A percentile compares a stretch with the other conserved stretches of the same genome.
phyloP scores from a whole-genome alignment of 805 yeast genomes.

The Candida nitratophila region DNA sequence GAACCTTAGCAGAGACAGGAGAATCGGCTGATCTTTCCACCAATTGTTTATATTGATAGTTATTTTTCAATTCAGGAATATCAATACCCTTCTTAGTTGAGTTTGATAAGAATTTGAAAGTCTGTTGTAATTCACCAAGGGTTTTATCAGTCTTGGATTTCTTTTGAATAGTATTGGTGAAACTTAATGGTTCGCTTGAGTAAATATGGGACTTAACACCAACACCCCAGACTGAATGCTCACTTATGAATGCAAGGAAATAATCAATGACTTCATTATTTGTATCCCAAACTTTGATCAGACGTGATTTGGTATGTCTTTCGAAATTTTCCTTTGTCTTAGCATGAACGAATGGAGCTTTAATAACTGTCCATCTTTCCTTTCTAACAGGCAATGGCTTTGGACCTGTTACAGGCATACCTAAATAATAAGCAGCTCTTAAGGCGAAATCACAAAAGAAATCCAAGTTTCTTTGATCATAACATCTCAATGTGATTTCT shows the following conservation, averaged over 20 bases:
- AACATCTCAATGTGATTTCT: conserved; percentile 66
- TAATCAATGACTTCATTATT: conserved; percentile 78
- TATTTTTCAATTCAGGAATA: conserved; percentile 10
- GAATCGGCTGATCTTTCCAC: conserved; percentile 17
- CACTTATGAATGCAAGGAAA: conserved; percentile 70
- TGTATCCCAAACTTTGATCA: conserved; percentile 74
- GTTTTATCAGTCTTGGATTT: conserved; percentile 9
- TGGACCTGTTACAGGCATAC: conserved; percentile 79
- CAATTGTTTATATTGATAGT: conserved; percentile 14
- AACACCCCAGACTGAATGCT: conserved; percentile 75
- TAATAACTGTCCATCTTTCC: conserved; percentile 89
- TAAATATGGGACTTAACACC: conserved; percentile 71
- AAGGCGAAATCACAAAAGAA: conserved; percentile 79
- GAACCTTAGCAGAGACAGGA: conserved; percentile 58
- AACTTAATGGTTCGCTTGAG: conserved; percentile 42
- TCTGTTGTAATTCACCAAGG: conserved; percentile 11
- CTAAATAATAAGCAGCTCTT: conserved; percentile 85
- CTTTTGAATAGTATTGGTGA: conserved; percentile 32
- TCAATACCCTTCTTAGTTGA: background rate
- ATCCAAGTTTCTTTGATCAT: conserved; percentile 61
- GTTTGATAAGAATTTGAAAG: background rate
- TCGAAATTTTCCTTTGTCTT: conserved; percentile 92
- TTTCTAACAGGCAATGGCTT: conserved; percentile 60
- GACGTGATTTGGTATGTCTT: conserved; percentile 74
- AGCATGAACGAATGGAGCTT: conserved; percentile 91